Evolutionary conservation across 148 eudicot species (phyloP).

Genomic region (Hydrangea macrophylla): DNA sequence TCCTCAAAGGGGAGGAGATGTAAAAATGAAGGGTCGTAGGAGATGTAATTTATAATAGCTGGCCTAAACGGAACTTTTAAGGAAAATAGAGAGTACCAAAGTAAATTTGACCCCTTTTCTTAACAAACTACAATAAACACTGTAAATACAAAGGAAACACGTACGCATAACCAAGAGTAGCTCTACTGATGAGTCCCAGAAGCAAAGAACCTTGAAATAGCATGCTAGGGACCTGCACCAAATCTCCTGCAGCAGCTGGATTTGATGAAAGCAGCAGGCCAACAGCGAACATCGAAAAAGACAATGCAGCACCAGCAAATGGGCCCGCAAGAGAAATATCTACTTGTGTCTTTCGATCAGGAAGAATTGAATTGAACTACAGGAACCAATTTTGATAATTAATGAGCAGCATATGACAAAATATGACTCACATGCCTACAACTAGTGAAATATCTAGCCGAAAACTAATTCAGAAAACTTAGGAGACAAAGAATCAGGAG

Average conservation of each 20-base stretch:
- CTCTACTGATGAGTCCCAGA: slow-evolving; percentile 91
- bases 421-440: too few species aligned
- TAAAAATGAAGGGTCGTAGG: too few species aligned
- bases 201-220: slow-evolving; percentile 97
- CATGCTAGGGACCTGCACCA: slow-evolving; percentile 87
- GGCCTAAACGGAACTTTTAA: too few species aligned
- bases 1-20: too few species aligned
- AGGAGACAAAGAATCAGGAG: too few species aligned
- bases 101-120: too few species aligned
- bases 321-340: slow-evolving; percentile 96
- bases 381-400: slow-evolving; percentile 23
- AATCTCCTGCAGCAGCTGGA: slow-evolving; percentile 67
- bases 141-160: slow-evolving; percentile 29
- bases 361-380: slow-evolving; percentile 95
- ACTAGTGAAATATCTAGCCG: too few species aligned
- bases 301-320: slow-evolving; percentile 80
- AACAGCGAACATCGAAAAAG: slow-evolving; percentile 85
- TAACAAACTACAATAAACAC: too few species aligned
- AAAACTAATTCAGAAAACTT: too few species aligned
- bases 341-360: slow-evolving; percentile 80
- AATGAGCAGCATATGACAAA: neutral
- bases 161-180: slow-evolving; percentile 84
- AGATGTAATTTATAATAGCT: too few species aligned
- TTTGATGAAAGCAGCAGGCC: slow-evolving; percentile 83
- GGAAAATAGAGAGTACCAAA: too few species aligned